Base-by-base conservation (phyloP, 176 grass and related monocot genomes). In the Thalia dealbata region DNA sequence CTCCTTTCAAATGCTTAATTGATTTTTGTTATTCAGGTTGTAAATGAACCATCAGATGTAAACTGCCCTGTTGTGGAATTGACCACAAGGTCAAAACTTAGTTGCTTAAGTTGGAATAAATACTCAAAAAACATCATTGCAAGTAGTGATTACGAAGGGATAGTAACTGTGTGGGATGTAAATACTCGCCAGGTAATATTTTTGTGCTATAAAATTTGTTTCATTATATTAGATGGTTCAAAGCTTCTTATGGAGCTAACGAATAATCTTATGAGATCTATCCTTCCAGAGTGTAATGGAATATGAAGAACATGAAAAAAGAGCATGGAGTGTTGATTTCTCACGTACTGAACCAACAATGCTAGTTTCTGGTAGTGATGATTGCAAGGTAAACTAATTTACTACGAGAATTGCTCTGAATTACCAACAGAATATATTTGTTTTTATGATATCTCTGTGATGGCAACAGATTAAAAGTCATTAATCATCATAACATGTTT, bases 281-380 rank as follows among this genome's bases (percentile, higher is more conserved):
- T 65, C 21, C 46, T 74, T 72, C 58, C 24, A 97, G 95, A 99
- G 95, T 81, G 77, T 99, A 50, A 95, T 99, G 95, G 95, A 99
- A 80, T 99, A 99, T 56, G 95, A 95, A 89, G 95, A 99, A 72
- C 95, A 99, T 78, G 95, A 99, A 61, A 95, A 95, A 86, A 88
- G 95, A 83, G 95, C 95, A 74, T 99, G 95, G 95, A 99, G 95
- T 87, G 95, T 99, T 81, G 95, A 99, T 86, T 99, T 99, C 87
- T 99, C 90, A 16, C 81, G 83, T 28, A 99, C 81, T 78, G 95
- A 99, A 30, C 90, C 90, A 69, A 87, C 85, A 58, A 95, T 89
- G 95, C 79, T 99, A 63, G 90, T 99, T 50, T 99, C 95, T 38
- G 95, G 95, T 64, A 99, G 95, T 80, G 95, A 99, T 83, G 95